Base-by-base conservation (phyloP, 2,329 filamentous ascomycete genomes). In the Cladosporium sp. region DNA sequence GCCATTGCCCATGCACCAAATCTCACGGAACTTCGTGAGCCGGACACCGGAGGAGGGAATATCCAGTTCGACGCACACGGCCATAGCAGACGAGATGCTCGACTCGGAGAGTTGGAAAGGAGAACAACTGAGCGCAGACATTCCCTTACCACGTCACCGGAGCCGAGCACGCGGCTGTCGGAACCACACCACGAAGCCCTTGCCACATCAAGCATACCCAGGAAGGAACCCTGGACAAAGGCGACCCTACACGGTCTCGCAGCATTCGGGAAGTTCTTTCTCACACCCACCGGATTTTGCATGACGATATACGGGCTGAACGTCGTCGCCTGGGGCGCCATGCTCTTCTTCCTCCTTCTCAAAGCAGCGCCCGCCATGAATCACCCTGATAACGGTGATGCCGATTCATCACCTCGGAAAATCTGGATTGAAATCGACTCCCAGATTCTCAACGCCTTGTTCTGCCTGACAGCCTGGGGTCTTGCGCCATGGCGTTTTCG, bases 341-440 rank as follows among this genome's bases (percentile, higher is more conserved):
- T 96, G 92, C 83, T 96, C 36, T 96, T 96, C 78, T 81, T 96
- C 21, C 82, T 97, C 1, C 86, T 96, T 26, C 90, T 88, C 80
- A 91, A 92, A 72, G 91, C 84, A 25, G 81, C 86, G 2, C 88
- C 89, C 5, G 86, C 87, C 66, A 92, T 92, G 90, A 92, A 91
- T 80, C 76, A 79, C 74, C 77, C 80, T 83, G 70, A 70, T 34
- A 72, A 73, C 58, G 75, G 75, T 67, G 75, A 76, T 60, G 70
- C 75, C 46, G 72, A 76, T 58, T 66, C 75, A 72, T 92, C 90
- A 0, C 87, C 91, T 1, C 86, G 92, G n/a, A 83, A 89, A 23
- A 88, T 88, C 66, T 96, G 93, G 92, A 87, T 97, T 70, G 92
- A 97, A 78, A 89, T 87, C 72, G 90, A 93, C 76, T 91, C 89